Conservation (phyloP, 1,284 basidiomycete species). For the Agroathelia rolfsii region DNA sequence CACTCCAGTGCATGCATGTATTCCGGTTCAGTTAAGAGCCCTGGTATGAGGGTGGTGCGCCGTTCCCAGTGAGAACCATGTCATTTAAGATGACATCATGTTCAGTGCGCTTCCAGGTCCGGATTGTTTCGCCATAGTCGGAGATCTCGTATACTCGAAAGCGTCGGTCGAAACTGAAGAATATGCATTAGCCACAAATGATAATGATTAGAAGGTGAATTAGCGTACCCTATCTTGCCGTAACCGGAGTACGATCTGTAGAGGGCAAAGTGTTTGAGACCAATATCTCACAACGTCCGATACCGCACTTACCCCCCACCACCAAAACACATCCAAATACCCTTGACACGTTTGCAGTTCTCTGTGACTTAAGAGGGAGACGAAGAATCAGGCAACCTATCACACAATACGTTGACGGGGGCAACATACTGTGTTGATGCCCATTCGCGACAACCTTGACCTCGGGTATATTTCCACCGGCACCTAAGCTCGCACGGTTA, state of each 20-base stretch:
- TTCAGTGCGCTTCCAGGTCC: slow-evolving; percentile 84
- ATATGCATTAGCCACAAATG: slow-evolving; percentile 7
- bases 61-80: slow-evolving; percentile 47
- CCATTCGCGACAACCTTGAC: slow-evolving; percentile 83
- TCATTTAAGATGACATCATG: slow-evolving; percentile 61
- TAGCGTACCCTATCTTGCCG: slow-evolving; percentile 55
- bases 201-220: neutral
- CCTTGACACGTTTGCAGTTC: slow-evolving; percentile 76
- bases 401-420: slow-evolving; percentile 1
- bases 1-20: too few species aligned
- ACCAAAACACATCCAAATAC: slow-evolving; percentile 92
- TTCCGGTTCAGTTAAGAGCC: too few species aligned
- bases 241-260: slow-evolving; percentile 83
- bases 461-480: slow-evolving; percentile 43
- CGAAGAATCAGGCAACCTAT: slow-evolving; percentile 13
- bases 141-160: slow-evolving; percentile 81
- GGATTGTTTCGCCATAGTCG: slow-evolving; percentile 82
- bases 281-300: too few species aligned
- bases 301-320: slow-evolving; percentile 72
- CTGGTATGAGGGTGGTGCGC: slow-evolving; percentile 29
- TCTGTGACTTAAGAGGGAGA: slow-evolving; percentile 53
- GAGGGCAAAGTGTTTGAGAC: too few species aligned
- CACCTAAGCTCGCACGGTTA: slow-evolving; percentile 44
- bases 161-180: slow-evolving; percentile 70
- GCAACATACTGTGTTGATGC: slow-evolving; percentile 66